Conservation (phyloP, 2,329 filamentous ascomycete species). For the Celoporthe dispersa region DNA sequence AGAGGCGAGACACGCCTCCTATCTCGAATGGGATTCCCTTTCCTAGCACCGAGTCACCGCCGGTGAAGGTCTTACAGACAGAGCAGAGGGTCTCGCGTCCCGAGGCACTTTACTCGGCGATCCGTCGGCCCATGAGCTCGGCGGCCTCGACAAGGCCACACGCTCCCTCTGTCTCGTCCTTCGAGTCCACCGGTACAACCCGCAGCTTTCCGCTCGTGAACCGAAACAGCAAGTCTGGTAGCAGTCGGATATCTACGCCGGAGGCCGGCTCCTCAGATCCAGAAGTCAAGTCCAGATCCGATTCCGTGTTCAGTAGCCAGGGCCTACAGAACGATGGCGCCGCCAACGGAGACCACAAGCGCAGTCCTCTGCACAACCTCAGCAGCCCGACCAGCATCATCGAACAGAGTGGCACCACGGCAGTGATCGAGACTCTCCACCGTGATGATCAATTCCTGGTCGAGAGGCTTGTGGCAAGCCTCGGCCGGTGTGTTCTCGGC, state of each 20-base stretch:
- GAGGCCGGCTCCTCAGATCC: conserved; percentile 54
- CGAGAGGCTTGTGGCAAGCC: conserved; percentile 61
- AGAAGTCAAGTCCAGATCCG: conserved; percentile 52
- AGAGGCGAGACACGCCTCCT: conserved; percentile 38
- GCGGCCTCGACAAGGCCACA: conserved; percentile 47
- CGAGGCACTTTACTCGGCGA: conserved; percentile 39
- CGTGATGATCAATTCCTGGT: conserved; percentile 65
- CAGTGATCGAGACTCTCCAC: conserved; percentile 51
- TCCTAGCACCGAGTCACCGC: conserved; percentile 17
- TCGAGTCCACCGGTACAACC: conserved; percentile 62
- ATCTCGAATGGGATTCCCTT: conserved; percentile 37
- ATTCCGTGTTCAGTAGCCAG: conserved; percentile 53
- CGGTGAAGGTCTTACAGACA: conserved; percentile 28
- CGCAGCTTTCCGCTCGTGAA: conserved; percentile 67
- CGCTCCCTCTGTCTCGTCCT: conserved; percentile 60
- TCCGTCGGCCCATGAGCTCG: conserved; percentile 49
- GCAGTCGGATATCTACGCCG: conserved; percentile 50
- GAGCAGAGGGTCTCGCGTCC: conserved; percentile 33
- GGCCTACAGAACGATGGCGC: conserved; percentile 42
- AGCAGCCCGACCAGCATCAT: conserved; percentile 27
- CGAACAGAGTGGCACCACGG: conserved; percentile 33
- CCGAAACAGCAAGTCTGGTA: conserved; percentile 48
- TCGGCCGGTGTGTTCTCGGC: conserved; percentile 64
- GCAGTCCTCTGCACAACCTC: conserved; percentile 28
- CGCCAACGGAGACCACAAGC: conserved; percentile 24